Evolutionary conservation across 768 basidiomycete genomes (phyloP), one percentile per base, ranked within the genome.

Genomic region (Tephrocybe rancida): DNA sequence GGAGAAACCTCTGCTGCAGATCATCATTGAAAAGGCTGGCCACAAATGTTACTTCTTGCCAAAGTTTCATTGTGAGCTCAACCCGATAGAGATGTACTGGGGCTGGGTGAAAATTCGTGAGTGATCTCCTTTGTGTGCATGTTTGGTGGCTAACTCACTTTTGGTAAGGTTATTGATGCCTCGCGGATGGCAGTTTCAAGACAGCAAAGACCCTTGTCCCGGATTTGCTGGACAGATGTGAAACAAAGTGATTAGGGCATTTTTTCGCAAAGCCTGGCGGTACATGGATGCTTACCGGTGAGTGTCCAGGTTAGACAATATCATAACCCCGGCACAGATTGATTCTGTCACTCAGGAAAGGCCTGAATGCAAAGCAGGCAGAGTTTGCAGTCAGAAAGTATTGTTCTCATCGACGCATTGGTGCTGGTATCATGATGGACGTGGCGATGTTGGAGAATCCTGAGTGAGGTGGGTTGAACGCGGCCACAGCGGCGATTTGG

Each of bases 281-380:
- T 61, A 61, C 35, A 58, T 61, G 57, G 57, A 61, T 56, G 60
- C 57, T 37, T 61, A 56, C 42, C 6, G 24, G 50, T 56, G 44
- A 46, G 34, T 42, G 16, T 42, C 21, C 7, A 2, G 16, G 11
- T 37, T 42, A 27, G 5, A 10, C 27, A 30, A 30, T 30, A 30
- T 30, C 29, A 30, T 30, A 30, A 30, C 13, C 29, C 29, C 29
- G 13, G 29, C 29, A 30, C 29, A 30, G 29, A 30, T 30, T 30
- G 29, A 30, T 30, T 30, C 29, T 30, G 29, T 30, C 29, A 30
- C 29, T 37, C 35, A 54, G 53, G 5, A 35, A 48, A 11, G 43
- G 48, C 24, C 43, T 49, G 10, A 29, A 49, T 55, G 54, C 48
- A 42, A 30, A 24, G 18, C 54, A 55, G 34, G 54, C 54, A 10